These are phyloP conservation scores for Eutrema yunnanense DNA, from an alignment of 345 rosid species.

Conservation along the genomic window DNA sequence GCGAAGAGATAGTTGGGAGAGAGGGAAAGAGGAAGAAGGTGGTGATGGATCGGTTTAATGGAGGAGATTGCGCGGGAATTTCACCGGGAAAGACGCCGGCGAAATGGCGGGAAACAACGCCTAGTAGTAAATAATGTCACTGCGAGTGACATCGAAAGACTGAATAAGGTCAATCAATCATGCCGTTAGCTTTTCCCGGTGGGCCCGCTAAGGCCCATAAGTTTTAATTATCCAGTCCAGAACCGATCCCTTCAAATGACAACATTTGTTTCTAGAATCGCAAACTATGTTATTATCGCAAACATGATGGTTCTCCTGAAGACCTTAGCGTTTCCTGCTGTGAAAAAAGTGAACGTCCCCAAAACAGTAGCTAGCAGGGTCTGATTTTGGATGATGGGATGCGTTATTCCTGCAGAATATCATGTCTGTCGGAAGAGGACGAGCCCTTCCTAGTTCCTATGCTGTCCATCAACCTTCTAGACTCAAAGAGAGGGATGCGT, in stretches of 20 bases:
- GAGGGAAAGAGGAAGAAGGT: background rate
- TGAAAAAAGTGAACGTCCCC: no score
- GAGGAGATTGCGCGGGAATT: conserved; percentile 22
- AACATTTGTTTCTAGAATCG: no score
- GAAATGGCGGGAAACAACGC: conserved; percentile 35
- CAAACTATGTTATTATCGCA: no score
- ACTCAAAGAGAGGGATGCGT: no score
- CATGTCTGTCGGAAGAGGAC: no score
- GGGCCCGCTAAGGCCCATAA: background rate
- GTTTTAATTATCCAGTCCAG: background rate
- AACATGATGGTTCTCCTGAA: no score
- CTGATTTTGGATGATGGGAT: no score
- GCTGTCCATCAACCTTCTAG: no score
- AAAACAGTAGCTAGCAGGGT: no score
- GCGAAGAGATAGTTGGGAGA: background rate
- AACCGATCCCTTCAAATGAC: background rate
- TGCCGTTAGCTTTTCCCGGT: background rate
- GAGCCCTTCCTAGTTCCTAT: no score
- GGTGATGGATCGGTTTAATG: background rate
- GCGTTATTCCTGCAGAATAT: no score
- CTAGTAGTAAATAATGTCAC: background rate
- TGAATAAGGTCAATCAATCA: background rate
- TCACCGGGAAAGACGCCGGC: conserved; percentile 29
- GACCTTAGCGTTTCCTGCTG: no score
- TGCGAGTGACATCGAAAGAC: background rate